A percentile compares a stretch with the other conserved stretches of the same genome.
Conservation (phyloP, 768 basidiomycete species). For the Cubamyces sp. region DNA sequence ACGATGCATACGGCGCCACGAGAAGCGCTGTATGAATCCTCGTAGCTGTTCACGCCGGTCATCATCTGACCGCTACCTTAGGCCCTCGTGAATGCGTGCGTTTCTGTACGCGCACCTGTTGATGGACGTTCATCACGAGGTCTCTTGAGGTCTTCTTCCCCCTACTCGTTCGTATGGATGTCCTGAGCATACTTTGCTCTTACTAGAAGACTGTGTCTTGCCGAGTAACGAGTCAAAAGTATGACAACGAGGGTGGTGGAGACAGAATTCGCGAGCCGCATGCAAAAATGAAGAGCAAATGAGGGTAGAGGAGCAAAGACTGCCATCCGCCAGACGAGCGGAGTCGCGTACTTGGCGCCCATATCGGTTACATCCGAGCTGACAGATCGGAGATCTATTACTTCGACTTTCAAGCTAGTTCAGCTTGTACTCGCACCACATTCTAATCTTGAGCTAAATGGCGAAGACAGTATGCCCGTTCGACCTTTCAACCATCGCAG, state of each 20-base stretch:
- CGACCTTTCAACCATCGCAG: constrained; percentile 48
- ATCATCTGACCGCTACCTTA: constrained; percentile 17
- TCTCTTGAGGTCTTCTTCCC: background rate
- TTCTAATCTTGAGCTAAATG: background rate
- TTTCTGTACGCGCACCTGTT: constrained; percentile 10
- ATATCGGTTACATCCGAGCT: no score
- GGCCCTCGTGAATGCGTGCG: constrained; percentile 1
- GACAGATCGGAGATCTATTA: no score
- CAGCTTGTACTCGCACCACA: no score
- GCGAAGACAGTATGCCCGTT: background rate
- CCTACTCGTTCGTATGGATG: constrained; percentile 37
- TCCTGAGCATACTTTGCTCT: no score
- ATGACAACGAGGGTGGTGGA: constrained; percentile 3
- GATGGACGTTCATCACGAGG: constrained; percentile 19
- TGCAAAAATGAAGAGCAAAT: background rate
- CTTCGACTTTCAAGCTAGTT: no score
- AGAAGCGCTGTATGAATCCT: no score
- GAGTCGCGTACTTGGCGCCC: no score
- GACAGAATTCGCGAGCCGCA: background rate
- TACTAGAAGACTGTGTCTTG: no score
- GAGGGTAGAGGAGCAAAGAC: background rate
- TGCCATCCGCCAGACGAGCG: no score
- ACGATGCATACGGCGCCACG: background rate
- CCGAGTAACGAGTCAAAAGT: no score
- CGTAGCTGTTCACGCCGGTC: background rate